Evolutionary conservation across 495 filamentous ascomycete genomes (phyloP), one percentile per base, ranked within the genome.

Genomic region (Podospora australis): DNA sequence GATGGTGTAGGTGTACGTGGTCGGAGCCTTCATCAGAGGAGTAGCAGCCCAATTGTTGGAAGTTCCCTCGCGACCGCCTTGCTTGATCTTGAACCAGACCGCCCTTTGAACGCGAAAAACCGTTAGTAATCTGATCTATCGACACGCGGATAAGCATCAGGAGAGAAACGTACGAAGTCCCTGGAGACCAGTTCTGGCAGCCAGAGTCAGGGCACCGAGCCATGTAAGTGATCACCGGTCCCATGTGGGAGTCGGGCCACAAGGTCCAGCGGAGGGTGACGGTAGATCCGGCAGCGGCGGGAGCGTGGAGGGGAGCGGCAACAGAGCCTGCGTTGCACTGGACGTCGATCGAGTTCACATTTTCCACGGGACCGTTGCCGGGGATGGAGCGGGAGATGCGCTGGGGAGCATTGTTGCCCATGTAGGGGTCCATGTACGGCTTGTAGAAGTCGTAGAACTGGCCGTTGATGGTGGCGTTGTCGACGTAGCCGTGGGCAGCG

Each of bases 141-240:
- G 17, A 10, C 14, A 1, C n/a, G n/a, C n/a, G n/a, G n/a, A n/a
- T n/a, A n/a, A 23, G 5, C 6, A 17, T 11, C 20, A 22, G 9
- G 8, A 2, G n/a, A 28, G 25, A 7, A 9, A 58, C 72, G 77
- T 39, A 59, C 57, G 43, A 22, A n/a, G 49, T 64, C 68, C 70
- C 50, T 70, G 77, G 52, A 30, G 58, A 34, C 63, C 75, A 85
- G 21, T 61, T 63, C 28, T 74, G 66, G 71, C 84, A 88, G 38
- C 79, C 72, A 9, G 72, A 55, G 44, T 65, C 77, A 24, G 79
- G 71, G 65, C 82, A 86, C 52, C 79, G 74, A 47, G 81, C 82
- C 53, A 85, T 60, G 65, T 84, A 84, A 42, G 75, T 79, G 54
- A 87, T 74, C 40, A 87, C 74, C 1, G 82, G 81, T 6, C 84